Conservation (phyloP, 208 protist genomes). For the Leishmania major region DNA sequence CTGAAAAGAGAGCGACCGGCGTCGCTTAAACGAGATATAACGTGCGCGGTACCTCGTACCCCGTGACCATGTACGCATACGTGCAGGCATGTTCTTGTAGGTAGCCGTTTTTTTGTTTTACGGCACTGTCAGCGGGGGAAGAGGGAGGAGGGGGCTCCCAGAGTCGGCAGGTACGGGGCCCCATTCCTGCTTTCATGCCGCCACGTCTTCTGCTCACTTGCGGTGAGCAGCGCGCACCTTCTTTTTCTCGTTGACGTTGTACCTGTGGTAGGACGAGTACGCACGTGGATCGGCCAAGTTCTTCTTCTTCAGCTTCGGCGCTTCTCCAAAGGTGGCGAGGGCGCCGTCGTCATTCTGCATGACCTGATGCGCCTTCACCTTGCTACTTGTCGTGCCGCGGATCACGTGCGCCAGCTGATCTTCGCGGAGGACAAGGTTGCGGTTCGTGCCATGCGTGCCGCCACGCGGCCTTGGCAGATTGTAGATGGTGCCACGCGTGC, state of each 20-base stretch:
- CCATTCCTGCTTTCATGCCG: not conserved
- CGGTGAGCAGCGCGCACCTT: slow-evolving; percentile 77
- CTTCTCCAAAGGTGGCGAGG: slow-evolving; percentile 75
- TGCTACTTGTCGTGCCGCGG: slow-evolving; percentile 56
- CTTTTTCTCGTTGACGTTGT: slow-evolving; percentile 90
- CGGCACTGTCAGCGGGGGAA: not conserved
- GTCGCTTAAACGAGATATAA: slow-evolving; percentile 5
- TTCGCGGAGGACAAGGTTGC: slow-evolving; percentile 85
- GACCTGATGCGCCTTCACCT: slow-evolving; percentile 59
- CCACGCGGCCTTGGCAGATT: slow-evolving; percentile 88
- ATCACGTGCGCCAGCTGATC: slow-evolving; percentile 91
- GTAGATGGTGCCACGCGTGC: slow-evolving; percentile 88
- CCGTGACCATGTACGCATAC: not conserved
- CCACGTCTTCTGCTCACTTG: slow-evolving; percentile 35
- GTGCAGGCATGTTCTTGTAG: not conserved
- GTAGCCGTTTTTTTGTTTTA: not conserved
- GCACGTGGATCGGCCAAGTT: slow-evolving; percentile 63
- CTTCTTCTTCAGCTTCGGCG: slow-evolving; percentile 57
- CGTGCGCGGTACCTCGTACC: too few relatives aligned
- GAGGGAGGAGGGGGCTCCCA: not conserved
- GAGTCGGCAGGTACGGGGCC: not conserved
- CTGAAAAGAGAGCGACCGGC: not conserved
- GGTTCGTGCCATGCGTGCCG: slow-evolving; percentile 86
- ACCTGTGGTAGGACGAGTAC: slow-evolving; percentile 84
- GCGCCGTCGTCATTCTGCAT: slow-evolving; percentile 53